These are phyloP conservation scores for Aspergillus piperis DNA, from an alignment of 2,329 filamentous ascomycete genomes.

Conservation along the genomic window DNA sequence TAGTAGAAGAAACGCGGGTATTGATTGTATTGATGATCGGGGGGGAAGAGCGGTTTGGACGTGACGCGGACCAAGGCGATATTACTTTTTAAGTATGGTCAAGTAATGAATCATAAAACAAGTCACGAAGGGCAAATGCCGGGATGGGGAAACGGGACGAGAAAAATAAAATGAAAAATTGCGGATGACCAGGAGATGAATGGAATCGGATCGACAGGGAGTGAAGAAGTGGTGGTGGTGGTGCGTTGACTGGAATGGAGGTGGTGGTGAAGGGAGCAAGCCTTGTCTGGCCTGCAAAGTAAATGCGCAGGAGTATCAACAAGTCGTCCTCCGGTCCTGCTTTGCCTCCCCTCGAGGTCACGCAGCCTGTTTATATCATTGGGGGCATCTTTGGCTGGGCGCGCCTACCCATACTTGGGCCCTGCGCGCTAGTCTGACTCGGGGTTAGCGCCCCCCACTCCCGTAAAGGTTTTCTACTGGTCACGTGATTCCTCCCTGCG, in stretches of 20 bases:
- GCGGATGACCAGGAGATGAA: not conserved
- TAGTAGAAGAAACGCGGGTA: constrained; percentile 14
- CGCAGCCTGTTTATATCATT: constrained; percentile 52
- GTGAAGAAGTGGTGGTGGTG: constrained; percentile 13
- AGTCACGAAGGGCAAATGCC: not conserved
- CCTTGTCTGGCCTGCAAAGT: not conserved
- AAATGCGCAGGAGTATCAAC: constrained; percentile 18
- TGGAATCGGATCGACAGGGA: not conserved
- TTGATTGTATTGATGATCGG: not conserved
- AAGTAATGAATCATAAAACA: constrained; percentile 13
- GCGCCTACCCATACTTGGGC: constrained; percentile 45
- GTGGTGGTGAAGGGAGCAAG: not conserved
- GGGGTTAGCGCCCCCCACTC: constrained; percentile 30
- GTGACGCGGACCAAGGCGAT: constrained; percentile 6
- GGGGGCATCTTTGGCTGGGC: constrained; percentile 40
- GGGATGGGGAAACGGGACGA: not conserved
- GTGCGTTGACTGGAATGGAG: constrained; percentile 10
- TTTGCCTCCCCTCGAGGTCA: constrained; percentile 41
- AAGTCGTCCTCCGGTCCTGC: constrained; percentile 15
- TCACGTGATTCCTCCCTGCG: constrained; percentile 28
- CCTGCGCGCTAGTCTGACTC: constrained; percentile 31
- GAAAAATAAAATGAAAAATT: constrained; percentile 12
- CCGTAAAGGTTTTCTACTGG: constrained; percentile 30
- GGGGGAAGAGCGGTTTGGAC: not conserved
- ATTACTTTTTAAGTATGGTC: constrained; percentile 15